phyloP scores from a whole-genome alignment of 1,284 basidiomycete genomes.

The Pyrrhoderma lamaoense region DNA sequence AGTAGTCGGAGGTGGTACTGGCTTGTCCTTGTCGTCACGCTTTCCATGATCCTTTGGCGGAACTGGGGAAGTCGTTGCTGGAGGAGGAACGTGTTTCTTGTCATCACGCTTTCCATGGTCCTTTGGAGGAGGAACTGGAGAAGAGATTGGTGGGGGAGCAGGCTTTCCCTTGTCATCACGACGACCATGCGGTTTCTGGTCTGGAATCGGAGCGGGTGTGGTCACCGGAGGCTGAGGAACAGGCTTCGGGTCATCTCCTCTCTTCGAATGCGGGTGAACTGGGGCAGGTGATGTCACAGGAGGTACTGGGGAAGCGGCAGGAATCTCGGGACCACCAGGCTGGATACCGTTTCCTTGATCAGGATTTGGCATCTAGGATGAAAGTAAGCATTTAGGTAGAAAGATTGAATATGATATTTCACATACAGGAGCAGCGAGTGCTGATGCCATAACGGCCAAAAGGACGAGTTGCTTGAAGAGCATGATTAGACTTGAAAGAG shows the following conservation, averaged over 20 bases:
- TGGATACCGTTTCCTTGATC: neutral
- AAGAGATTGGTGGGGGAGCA: neutral
- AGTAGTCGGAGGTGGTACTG: neutral
- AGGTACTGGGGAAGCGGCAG: neutral
- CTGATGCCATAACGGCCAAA: conserved; percentile 4
- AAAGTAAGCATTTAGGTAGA: too few species aligned
- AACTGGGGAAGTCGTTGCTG: neutral
- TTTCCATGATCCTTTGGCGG: neutral
- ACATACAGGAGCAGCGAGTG: conserved; percentile 3
- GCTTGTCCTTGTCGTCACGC: neutral
- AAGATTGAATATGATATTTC: too few species aligned
- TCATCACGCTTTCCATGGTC: neutral
- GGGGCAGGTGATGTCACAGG: neutral
- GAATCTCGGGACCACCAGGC: neutral
- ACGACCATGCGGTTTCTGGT: too few species aligned
- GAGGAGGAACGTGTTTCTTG: neutral
- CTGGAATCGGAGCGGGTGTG: too few species aligned
- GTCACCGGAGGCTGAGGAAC: too few species aligned
- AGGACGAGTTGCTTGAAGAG: conserved; percentile 8
- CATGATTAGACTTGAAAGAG: neutral
- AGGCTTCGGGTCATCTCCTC: too few species aligned
- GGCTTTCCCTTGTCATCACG: neutral
- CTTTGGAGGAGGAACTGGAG: neutral
- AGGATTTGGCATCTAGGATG: neutral
- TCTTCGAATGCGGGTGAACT: too few species aligned